Conservation (phyloP, 2,329 filamentous ascomycete species). For the Diaporthe humulicola region DNA sequence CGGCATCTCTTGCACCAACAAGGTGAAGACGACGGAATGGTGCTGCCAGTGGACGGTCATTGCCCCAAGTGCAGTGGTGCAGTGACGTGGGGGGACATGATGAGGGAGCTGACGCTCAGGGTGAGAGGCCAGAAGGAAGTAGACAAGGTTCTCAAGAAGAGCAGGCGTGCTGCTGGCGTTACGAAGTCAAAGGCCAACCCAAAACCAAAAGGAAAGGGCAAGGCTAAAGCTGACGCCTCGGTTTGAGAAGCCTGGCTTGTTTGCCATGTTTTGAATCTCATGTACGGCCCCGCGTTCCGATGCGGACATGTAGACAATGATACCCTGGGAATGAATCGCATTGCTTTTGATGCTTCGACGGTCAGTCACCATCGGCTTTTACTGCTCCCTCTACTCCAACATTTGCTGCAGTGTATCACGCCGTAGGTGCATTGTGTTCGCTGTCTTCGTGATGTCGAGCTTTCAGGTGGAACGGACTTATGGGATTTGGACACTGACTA, state of each 20-base stretch:
- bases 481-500: background rate
- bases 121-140: conserved; percentile 78
- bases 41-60: conserved; percentile 76
- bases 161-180: conserved; percentile 41
- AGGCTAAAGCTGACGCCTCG: background rate
- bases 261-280: background rate
- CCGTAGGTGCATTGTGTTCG: background rate
- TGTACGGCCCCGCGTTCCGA: too few species aligned
- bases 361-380: background rate
- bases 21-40: conserved; percentile 49
- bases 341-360: background rate
- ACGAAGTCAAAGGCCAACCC: conserved; percentile 45
- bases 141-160: conserved; percentile 73
- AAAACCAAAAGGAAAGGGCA: conserved; percentile 29
- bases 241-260: background rate
- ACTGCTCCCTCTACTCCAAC: too few species aligned
- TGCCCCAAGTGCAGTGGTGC: conserved; percentile 78
- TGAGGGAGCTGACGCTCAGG: conserved; percentile 85
- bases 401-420: background rate
- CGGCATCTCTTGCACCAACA: conserved; percentile 59
- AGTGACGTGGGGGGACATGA: conserved; percentile 81
- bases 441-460: background rate
- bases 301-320: background rate
- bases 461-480: background rate
- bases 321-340: background rate